Percentiles rank a stretch among this genome's conserved stretches.
Evolutionary conservation across 179 eudicot species (phyloP).

Genomic region (Spergularia azorica): DNA sequence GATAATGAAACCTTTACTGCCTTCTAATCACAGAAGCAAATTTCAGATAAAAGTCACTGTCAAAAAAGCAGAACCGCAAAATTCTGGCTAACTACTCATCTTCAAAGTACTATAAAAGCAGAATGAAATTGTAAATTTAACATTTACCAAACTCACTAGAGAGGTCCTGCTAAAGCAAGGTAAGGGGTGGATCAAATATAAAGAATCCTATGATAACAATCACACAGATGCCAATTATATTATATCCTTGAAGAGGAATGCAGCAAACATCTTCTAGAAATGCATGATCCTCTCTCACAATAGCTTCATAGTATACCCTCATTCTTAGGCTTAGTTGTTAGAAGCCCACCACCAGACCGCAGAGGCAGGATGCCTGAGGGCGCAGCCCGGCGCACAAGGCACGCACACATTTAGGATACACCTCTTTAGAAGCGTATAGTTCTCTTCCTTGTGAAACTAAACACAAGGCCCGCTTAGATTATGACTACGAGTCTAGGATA

Average conservation of each 20-base stretch:
- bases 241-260: not conserved
- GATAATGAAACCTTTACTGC: not conserved
- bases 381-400: too few species aligned
- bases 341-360: too few species aligned
- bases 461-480: not conserved
- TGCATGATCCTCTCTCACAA: too few species aligned
- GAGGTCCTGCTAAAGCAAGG: not conserved
- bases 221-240: not conserved
- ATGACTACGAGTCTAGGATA: not conserved
- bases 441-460: not conserved
- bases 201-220: not conserved
- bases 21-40: constrained; percentile 3
- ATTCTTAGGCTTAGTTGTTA: too few species aligned
- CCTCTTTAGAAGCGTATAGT: too few species aligned
- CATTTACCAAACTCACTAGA: not conserved
- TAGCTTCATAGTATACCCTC: too few species aligned
- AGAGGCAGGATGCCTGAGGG: too few species aligned
- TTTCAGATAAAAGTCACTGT: not conserved
- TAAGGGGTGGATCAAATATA: not conserved
- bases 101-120: not conserved
- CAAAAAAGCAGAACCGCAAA: not conserved
- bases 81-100: not conserved
- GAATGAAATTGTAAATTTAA: not conserved
- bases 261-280: not conserved
- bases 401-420: too few species aligned